phyloP scores from a whole-genome alignment of 2,329 filamentous ascomycete species.

The Arthrobotrys entomopaga region DNA sequence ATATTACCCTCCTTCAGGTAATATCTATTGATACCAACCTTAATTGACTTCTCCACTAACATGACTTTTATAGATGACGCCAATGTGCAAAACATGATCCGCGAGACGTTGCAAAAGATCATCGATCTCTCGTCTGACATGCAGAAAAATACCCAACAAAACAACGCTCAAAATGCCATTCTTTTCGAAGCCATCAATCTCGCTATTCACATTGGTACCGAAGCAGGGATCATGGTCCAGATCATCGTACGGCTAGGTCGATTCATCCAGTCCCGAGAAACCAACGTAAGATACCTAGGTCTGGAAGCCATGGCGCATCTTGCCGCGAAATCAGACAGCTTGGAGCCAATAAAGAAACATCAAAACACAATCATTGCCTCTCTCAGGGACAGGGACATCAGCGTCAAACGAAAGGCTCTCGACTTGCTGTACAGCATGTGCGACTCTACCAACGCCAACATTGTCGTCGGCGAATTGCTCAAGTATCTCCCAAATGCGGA shows the following conservation, averaged over 20 bases:
- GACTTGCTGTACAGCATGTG: slow-evolving; percentile 99
- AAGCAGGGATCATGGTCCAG: slow-evolving; percentile 93
- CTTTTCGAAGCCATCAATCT: slow-evolving; percentile 98
- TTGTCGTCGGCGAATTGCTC: slow-evolving; percentile 91
- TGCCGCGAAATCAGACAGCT: slow-evolving; percentile 88
- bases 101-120: slow-evolving; percentile 89
- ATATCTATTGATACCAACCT: slow-evolving; percentile 58
- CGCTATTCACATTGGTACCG: slow-evolving; percentile 95
- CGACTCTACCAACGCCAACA: slow-evolving; percentile 89
- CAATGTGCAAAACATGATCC: slow-evolving; percentile 88
- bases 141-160: slow-evolving; percentile 98
- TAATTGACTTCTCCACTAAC: slow-evolving; percentile 32
- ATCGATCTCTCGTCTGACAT: slow-evolving; percentile 90
- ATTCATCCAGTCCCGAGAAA: slow-evolving; percentile 96
- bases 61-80: slow-evolving; percentile 75
- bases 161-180: slow-evolving; percentile 97
- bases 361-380: slow-evolving; percentile 96
- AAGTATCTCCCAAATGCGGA: slow-evolving; percentile 96
- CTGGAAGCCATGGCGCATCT: slow-evolving; percentile 98
- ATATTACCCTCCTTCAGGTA: slow-evolving; percentile 94
- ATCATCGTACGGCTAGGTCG: slow-evolving; percentile 90
- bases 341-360: slow-evolving; percentile 97
- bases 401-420: slow-evolving; percentile 91
- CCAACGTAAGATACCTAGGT: slow-evolving; percentile 94
- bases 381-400: slow-evolving; percentile 94